Evolutionary conservation across 345 rosid species (phyloP).

Genomic region (sweet orange (Citrus sinensis)): DVS_A1.0 CM039169.1:1856001-1856500

Average conservation of each 20-base stretch:
- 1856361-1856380: slow-evolving; percentile 71
- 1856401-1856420: slow-evolving; percentile 95
- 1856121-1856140: slow-evolving; percentile 25
- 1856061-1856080: slow-evolving; percentile 63
- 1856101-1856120: slow-evolving; percentile 26
- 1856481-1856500: slow-evolving; percentile 93
- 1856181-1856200: slow-evolving; percentile 32
- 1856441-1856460: slow-evolving; percentile 93
- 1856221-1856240: slow-evolving; percentile 73
- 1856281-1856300: slow-evolving; percentile 92
- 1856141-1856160: slow-evolving; percentile 13
- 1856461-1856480: slow-evolving; percentile 89
- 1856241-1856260: slow-evolving; percentile 96
- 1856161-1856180: slow-evolving; percentile 7
- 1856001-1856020: not conserved
- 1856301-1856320: slow-evolving; percentile 92
- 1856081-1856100: slow-evolving; percentile 48
- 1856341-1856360: slow-evolving; percentile 62
- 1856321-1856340: slow-evolving; percentile 66
- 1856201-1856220: slow-evolving; percentile 36
- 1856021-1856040: slow-evolving; percentile 52
- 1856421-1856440: slow-evolving; percentile 94
- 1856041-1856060: slow-evolving; percentile 83
- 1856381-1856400: slow-evolving; percentile 89
- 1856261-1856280: slow-evolving; percentile 91